Evolutionary conservation across 2,329 filamentous ascomycete genomes (phyloP).

Genomic region (Metarhizium anisopliae): DNA sequence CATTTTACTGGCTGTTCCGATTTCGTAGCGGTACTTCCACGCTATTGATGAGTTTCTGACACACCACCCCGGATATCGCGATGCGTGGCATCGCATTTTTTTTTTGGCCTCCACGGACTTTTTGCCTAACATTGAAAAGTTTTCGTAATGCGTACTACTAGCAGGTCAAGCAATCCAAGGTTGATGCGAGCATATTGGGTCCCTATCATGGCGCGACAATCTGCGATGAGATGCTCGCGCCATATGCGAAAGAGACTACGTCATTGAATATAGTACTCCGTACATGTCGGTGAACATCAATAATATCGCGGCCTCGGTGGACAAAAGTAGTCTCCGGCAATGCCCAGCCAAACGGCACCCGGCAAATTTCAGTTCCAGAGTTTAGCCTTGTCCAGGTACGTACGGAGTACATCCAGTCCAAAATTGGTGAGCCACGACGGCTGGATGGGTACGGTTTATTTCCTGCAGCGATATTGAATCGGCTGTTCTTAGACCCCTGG

Average conservation of each 20-base stretch:
- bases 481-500: neutral
- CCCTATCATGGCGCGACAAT: no score
- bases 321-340: neutral
- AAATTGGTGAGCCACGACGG: neutral
- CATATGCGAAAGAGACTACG: no score
- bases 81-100: no score
- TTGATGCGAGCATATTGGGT: neutral
- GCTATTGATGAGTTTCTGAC: no score
- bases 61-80: no score
- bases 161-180: neutral
- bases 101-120: neutral
- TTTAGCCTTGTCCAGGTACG: constrained; percentile 2
- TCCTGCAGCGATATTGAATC: neutral
- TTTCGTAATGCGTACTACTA: no score
- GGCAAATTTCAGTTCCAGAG: neutral
- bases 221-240: no score
- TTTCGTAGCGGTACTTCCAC: constrained; percentile 3
- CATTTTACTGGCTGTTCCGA: neutral
- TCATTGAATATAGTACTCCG: no score
- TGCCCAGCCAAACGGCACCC: neutral
- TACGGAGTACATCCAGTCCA: neutral
- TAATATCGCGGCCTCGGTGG: neutral
- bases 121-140: no score
- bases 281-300: no score
- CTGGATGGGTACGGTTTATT: neutral